Base-by-base conservation (phyloP, 257 asterid species). In the Craterostigma plantagineum region DNA sequence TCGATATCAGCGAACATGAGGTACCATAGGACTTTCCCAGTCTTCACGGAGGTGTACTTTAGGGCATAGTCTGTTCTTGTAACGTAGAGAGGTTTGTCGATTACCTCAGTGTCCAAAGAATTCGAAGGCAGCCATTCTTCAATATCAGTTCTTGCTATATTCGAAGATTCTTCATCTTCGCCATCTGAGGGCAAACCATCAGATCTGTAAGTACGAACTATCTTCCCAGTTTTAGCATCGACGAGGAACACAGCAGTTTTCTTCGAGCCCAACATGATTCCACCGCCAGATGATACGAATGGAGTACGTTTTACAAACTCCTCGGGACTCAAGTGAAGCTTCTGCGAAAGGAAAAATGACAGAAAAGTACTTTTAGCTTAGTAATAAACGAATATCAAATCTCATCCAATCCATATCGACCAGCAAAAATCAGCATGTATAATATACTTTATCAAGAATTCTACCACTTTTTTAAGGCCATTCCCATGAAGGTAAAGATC, bases 251-350 rank as follows among this genome's bases (percentile, higher is more conserved):
- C 79, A 36, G 85, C 58, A 48, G 94, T 77, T 54, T 56, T 80
- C 75, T 75, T 85, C 11, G 96, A 80, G 37, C 94, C 87, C 46
- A 80, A 52, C 78, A 77, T 65, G 46, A 85, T 57, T 27, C 94
- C 92, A 4, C 80, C 78, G 41, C 83, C 67, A 47, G 74, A 66
- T 16, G 76, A 62, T 43, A 70, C 66, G 47, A 63, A 63, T 33
- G 96, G 96, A 46, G 94, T 72, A 10, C 66, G 75, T 35, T 59
- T 68, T 44, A 85, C 61, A 45, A 85, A 52, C 60, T 80, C 94
- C 50, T 85, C 94, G 47, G 66, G 76, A 54, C 56, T 67, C 40
- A 72, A 38, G 4, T 68, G 67, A 36, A 77, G 82, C 63, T 75
- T 69, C 92, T 80, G 75, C 52, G 52, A 39, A 45, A 4, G 7